Percentiles rank a stretch among this genome's conserved stretches.
phyloP scores from a whole-genome alignment of 2,329 filamentous ascomycete genomes.

The Ophiostoma australiae region DNA sequence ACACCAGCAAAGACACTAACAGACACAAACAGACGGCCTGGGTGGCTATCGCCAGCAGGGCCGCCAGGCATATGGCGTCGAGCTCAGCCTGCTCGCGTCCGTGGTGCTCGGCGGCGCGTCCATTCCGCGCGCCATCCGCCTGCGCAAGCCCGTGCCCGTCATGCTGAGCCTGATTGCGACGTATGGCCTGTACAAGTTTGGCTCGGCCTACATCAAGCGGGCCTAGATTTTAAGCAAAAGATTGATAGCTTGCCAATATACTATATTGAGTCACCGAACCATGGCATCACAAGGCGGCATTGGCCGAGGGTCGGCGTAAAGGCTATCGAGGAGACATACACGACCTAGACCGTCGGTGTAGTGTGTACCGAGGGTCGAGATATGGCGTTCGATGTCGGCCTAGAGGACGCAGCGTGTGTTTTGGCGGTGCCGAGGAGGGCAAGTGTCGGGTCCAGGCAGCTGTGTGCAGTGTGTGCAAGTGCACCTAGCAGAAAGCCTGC shows the following conservation, averaged over 20 bases:
- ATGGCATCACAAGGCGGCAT: neutral
- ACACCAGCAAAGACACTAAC: slow-evolving; percentile 33
- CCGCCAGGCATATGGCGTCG: slow-evolving; percentile 72
- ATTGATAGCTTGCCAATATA: neutral
- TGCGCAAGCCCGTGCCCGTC: slow-evolving; percentile 77
- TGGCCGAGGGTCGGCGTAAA: no score
- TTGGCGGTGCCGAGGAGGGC: no score
- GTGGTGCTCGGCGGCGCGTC: slow-evolving; percentile 77
- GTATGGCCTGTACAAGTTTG: slow-evolving; percentile 76
- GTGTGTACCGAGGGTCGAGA: neutral
- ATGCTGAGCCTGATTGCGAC: slow-evolving; percentile 72
- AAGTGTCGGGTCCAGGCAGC: no score
- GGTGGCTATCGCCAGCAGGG: slow-evolving; percentile 76
- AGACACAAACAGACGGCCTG: slow-evolving; percentile 54
- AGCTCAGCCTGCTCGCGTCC: slow-evolving; percentile 83
- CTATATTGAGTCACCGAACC: neutral
- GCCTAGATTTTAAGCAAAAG: neutral
- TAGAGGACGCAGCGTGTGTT: no score
- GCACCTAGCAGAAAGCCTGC: no score
- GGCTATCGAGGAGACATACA: no score
- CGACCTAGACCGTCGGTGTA: no score
- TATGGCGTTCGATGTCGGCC: neutral
- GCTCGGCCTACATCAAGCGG: slow-evolving; percentile 53
- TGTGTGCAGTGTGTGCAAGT: no score
- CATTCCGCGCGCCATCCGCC: slow-evolving; percentile 79